Percentiles rank a stretch among this genome's conserved stretches.
phyloP scores from a whole-genome alignment of 331 rosid species.

The Acacia pycnantha region DNA sequence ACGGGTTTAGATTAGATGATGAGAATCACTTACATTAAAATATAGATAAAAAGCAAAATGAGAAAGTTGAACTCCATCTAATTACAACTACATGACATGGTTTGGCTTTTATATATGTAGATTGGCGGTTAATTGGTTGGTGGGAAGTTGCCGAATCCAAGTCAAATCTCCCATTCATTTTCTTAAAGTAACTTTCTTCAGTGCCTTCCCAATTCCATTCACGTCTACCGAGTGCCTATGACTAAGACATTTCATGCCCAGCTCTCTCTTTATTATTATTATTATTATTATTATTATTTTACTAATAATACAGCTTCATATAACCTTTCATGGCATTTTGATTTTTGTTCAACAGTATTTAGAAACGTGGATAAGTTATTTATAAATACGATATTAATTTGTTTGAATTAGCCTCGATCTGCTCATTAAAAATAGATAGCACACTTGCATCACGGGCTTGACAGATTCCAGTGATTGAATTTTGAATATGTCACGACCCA shows the following conservation, averaged over 20 bases:
- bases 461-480: background rate
- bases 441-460: background rate
- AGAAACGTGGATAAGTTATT: background rate
- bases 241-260: background rate
- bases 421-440: background rate
- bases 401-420: background rate
- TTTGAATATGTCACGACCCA: background rate
- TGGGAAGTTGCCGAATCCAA: background rate
- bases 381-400: background rate
- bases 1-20: too few relatives aligned
- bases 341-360: background rate
- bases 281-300: too few relatives aligned
- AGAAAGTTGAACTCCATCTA: too few relatives aligned
- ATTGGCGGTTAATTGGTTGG: background rate
- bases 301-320: background rate
- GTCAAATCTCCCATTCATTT: background rate
- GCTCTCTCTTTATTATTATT: background rate
- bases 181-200: background rate
- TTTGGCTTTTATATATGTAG: background rate
- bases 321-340: background rate
- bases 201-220: background rate
- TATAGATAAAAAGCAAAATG: background rate
- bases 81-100: background rate
- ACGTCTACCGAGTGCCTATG: background rate
- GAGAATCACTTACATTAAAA: too few relatives aligned